Evolutionary conservation across 495 filamentous ascomycete genomes (phyloP), one percentile per base, ranked within the genome.

Genomic region (Penicillium waksmanii): DNA sequence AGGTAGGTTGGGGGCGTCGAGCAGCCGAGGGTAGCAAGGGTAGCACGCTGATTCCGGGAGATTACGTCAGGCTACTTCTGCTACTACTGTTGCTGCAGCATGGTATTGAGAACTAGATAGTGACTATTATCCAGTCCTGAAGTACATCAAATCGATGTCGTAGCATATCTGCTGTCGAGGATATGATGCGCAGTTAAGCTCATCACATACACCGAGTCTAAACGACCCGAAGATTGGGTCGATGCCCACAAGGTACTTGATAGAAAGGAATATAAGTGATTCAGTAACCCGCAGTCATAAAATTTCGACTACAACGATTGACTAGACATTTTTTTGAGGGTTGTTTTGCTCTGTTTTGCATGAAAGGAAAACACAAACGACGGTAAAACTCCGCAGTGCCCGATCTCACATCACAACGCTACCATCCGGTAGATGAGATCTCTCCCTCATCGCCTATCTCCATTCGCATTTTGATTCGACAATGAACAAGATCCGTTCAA

Each of bases 201-300:
- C 56, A 25, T 46, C 46, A 47, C 38, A 33, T 50, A 56, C 49
- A 36, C 46, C n/a, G 56, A 66, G 54, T 44, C 47, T 48, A 62
- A 57, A 50, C 12, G 43, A 46, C 33, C 61, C 50, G 25, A 67
- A 48, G 9, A 54, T 58, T 58, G 56, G 64, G 55, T 58, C 58
- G 58, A 58, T 69, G 61, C 64, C 62, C 64, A 51, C 67, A 69
- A 69, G 67, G 67, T 69, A 63, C 67, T 61, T 67, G 58, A 6
- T 9, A 33, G 55, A 60, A 27, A 61, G 36, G 53, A 60, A 69
- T 69, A 69, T 65, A 67, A 69, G 56, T 61, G 48, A 8, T 25
- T 56, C 27, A 59, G 44, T 40, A 51, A 58, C 59, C 57, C 49
- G 56, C 43, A 11, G 51, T 27, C 40, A 42, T 23, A 8, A 55